Evolutionary conservation across 202 grass and related monocot species (phyloP).

Genomic region (Zizania palustris): DNA sequence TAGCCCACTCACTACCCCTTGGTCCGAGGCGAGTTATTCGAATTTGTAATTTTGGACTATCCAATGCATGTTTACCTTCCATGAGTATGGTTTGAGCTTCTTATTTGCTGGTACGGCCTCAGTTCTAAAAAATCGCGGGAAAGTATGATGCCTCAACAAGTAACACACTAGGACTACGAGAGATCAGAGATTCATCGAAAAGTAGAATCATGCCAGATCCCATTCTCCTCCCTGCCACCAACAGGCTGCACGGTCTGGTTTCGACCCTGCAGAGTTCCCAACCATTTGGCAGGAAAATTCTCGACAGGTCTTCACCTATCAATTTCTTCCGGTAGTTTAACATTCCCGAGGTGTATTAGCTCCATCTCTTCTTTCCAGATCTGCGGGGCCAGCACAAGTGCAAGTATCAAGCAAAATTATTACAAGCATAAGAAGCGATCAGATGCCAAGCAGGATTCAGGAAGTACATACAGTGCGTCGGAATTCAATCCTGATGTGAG

Average conservation of each 20-base stretch:
- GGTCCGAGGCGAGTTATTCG: background rate
- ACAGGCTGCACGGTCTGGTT: background rate
- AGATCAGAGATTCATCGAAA: slow-evolving; percentile 47
- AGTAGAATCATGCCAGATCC: background rate
- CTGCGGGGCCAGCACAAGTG: slow-evolving; percentile 36
- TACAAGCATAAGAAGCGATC: background rate
- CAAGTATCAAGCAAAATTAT: background rate
- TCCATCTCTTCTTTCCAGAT: slow-evolving; percentile 98
- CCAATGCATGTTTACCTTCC: background rate
- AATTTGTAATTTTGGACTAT: background rate
- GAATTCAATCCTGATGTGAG: slow-evolving; percentile 90
- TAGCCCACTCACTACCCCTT: background rate
- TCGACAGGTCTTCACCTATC: slow-evolving; percentile 45
- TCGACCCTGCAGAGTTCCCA: background rate
- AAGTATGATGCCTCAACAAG: too few relatives aligned
- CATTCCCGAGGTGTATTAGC: slow-evolving; percentile 65
- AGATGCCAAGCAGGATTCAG: slow-evolving; percentile 2
- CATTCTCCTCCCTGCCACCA: slow-evolving; percentile 35
- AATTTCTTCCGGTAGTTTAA: slow-evolving; percentile 58
- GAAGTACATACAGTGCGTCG: slow-evolving; percentile 63
- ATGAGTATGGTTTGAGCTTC: background rate
- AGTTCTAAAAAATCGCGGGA: background rate
- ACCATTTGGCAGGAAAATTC: slow-evolving; percentile 8
- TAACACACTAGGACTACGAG: background rate
- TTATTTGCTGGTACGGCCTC: slow-evolving; percentile 5